Evolutionary conservation across 176 grass and related monocot genomes (phyloP), one percentile per base, ranked within the genome.

Genomic region (Poa pratensis): DNA sequence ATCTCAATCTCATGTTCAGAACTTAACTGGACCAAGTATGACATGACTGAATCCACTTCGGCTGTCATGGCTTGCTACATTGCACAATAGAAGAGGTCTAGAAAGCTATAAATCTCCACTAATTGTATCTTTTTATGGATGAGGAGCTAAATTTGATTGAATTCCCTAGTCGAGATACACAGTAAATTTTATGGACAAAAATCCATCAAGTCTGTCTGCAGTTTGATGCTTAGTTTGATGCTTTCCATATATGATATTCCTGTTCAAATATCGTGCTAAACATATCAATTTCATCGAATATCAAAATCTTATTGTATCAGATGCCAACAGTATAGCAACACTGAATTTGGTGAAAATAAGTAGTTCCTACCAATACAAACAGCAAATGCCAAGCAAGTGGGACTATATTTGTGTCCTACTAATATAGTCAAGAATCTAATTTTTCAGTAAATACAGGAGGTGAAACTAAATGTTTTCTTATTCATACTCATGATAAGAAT

Each of bases 401-500:
- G 64, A 82, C 34, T 82, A 69, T 73, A 69, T 81, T 69, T 54
- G 19, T 39, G 48, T 39, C 19, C 28, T 10, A 42, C 3, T 54
- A 30, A 12, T 16, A 11, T 39, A 53, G 64, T 18, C 9, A 24
- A 69, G 20, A 67, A 64, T 67, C 61, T 69, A 55, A 2, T 24
- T 24, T 69, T 80, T 5, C 30, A 55, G 30, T 42, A 23, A 42
- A 9, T 40, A 3, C 64, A 53, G 34, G 65, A 39, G 8, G 14
- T 26, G 48, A 70, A 67, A 51, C 6, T 26, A 4, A 55, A 4
- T 5, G 18, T 24, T 69, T 69, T 35, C 20, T 53, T 55, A 18
- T 82, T 82, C 26, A 7, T 69, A 39, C 17, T 39, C n/a, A 82
- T 54, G 30, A 40, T 26, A 82, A 58, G 48, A 78, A 75, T 53